Evolutionary conservation across 257 asterid genomes (phyloP), one percentile per base, ranked within the genome.

Genomic region (Nicotiana knightiana): DNA sequence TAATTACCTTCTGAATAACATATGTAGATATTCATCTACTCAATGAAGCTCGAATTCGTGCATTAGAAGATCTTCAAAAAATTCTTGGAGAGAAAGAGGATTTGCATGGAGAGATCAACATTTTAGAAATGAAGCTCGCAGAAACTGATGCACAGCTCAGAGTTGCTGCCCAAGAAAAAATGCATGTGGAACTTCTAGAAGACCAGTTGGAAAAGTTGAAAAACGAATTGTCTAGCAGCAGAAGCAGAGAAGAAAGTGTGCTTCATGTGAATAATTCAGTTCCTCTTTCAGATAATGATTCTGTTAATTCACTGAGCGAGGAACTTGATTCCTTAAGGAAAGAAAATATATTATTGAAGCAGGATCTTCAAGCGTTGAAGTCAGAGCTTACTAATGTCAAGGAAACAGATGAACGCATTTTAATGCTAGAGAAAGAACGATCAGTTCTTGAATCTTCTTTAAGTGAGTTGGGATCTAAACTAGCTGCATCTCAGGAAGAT

Each of bases 101-200:
- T 46, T 89, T 96, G 88, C 97, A 89, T 91, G 93, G 92, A 70
- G 94, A 96, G 90, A 91, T 96, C 71, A 92, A 87, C 82, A 46
- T 9, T 81, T 89, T 94, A 91, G 94, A 94, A 91, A 85, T 87
- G 89, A 96, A 92, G 88, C 88, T 94, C 79, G 97, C 94, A 33
- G 97, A 96, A 89, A 96, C 97, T 79, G 98, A 92, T 89, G 94
- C 91, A 32, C 91, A 90, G 30, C 92, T 96, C 86, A 93, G 87
- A 88, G 91, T 90, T 86, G 95, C 97, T 68, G 92, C 96, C 84
- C 93, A 94, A 89, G 95, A 92, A 83, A 96, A 91, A 88, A 87
- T 91, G 73, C 96, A 84, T 0, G 91, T 90, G 83, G 93, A 93
- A 68, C 87, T 88, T 82, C 93, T 93, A 28, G 93, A 93, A 89